A percentile compares a stretch with the other conserved stretches of the same genome.
Conservation (phyloP, 2,329 filamentous ascomycete species). For the Capronia epimyces region DNA sequence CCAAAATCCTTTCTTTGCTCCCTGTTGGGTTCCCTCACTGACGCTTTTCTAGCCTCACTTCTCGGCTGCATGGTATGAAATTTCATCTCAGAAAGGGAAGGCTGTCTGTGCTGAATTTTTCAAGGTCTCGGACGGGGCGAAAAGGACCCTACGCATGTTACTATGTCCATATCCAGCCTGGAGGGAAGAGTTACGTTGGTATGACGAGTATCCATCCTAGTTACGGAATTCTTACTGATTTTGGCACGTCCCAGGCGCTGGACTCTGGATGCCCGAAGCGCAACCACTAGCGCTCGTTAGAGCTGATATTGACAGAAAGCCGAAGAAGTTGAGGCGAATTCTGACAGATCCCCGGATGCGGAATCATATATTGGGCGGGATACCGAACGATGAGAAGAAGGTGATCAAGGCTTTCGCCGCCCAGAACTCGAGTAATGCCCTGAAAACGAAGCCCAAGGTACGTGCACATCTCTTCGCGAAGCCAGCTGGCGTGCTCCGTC, state of each 20-base stretch:
- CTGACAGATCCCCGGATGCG: conserved; percentile 59
- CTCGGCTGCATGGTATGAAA: conserved; percentile 66
- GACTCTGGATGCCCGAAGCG: conserved; percentile 73
- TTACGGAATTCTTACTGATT: not conserved
- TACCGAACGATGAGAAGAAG: conserved; percentile 52
- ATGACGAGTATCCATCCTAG: conserved; percentile 34
- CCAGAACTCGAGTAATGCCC: conserved; percentile 65
- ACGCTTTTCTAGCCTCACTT: conserved; percentile 60
- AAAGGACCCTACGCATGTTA: conserved; percentile 86
- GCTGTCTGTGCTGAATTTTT: not conserved
- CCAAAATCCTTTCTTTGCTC: conserved; percentile 5
- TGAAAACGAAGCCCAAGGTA: conserved; percentile 84
- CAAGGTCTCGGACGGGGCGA: conserved; percentile 71
- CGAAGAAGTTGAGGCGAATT: conserved; percentile 62
- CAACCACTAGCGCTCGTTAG: conserved; percentile 62
- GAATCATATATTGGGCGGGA: conserved; percentile 58
- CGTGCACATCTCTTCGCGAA: conserved; percentile 30
- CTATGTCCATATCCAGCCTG: conserved; percentile 76
- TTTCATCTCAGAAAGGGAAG: not conserved
- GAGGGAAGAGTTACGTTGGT: conserved; percentile 64
- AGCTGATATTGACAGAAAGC: conserved; percentile 67
- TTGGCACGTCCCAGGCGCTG: conserved; percentile 54
- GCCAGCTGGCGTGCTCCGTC: not conserved
- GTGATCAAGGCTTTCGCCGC: conserved; percentile 64
- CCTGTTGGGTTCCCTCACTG: conserved; percentile 28